Evolutionary conservation across 305 asterid genomes (phyloP).

Genomic region (Rubia tinctorum): DNA sequence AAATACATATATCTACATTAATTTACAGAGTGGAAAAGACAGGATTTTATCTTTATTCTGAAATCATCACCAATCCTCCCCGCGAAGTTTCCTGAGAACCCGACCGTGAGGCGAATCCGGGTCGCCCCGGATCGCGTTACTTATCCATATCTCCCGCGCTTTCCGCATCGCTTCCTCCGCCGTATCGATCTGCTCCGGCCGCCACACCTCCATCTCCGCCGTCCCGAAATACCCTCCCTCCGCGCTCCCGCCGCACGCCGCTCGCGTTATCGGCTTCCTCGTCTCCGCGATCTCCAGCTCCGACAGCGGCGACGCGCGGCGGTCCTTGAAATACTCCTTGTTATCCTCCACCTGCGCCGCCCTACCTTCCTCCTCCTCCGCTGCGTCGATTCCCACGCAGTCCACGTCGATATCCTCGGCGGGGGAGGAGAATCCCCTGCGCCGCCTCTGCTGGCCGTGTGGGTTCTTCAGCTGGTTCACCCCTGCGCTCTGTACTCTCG

Average conservation of each 20-base stretch:
- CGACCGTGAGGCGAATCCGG: slow-evolving; percentile 88
- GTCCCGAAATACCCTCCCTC: slow-evolving; percentile 14
- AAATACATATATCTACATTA: too few species aligned
- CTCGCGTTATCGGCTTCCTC: slow-evolving; percentile 54
- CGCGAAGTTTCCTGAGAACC: slow-evolving; percentile 61
- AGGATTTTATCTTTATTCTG: neutral
- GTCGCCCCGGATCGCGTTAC: slow-evolving; percentile 63
- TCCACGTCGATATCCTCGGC: slow-evolving; percentile 15
- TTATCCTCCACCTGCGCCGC: slow-evolving; percentile 36
- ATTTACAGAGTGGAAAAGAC: neutral
- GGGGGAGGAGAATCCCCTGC: slow-evolving; percentile 7
- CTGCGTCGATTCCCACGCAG: slow-evolving; percentile 60
- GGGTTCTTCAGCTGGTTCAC: slow-evolving; percentile 48
- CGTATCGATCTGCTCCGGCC: slow-evolving; percentile 74
- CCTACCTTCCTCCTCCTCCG: slow-evolving; percentile 19
- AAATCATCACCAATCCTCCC: slow-evolving; percentile 54
- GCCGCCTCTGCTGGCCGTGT: slow-evolving; percentile 44
- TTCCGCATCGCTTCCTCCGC: slow-evolving; percentile 70
- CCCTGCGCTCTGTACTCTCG: slow-evolving; percentile 41
- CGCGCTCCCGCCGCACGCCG: slow-evolving; percentile 43
- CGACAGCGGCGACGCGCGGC: slow-evolving; percentile 65
- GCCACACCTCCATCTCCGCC: slow-evolving; percentile 37
- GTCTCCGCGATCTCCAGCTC: slow-evolving; percentile 60
- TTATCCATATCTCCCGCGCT: slow-evolving; percentile 52
- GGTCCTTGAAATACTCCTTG: slow-evolving; percentile 48